A percentile compares a stretch with the other conserved stretches of the same genome.
phyloP scores from a whole-genome alignment of 23 red algal species.

The Gracilaria vermiculophylla region DNA sequence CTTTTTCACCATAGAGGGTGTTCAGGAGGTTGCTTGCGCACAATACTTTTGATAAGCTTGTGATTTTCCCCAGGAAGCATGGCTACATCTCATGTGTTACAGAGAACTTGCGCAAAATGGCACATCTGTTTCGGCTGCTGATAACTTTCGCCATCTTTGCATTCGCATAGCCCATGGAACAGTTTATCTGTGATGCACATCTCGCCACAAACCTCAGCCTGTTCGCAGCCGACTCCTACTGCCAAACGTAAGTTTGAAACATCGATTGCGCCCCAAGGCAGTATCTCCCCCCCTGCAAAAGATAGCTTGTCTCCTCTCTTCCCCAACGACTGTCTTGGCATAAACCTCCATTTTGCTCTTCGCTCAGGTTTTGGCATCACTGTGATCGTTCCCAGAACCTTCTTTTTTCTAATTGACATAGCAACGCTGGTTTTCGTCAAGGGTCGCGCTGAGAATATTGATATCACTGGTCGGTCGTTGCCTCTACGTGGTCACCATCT shows the following conservation, averaged over 20 bases:
- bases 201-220: neutral
- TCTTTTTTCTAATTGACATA: neutral
- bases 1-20: too few relatives aligned
- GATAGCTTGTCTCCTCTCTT: neutral
- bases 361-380: slow-evolving; percentile 12
- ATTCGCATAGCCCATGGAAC: neutral
- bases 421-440: neutral
- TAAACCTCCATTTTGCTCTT: too few relatives aligned
- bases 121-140: too few relatives aligned
- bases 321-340: neutral
- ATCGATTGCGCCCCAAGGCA: neutral
- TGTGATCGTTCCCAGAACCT: neutral
- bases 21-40: too few relatives aligned
- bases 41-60: too few relatives aligned
- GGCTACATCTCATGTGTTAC: too few relatives aligned
- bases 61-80: too few relatives aligned
- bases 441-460: slow-evolving; percentile 9
- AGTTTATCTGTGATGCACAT: neutral
- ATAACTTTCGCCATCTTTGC: too few relatives aligned
- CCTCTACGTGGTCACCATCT: neutral
- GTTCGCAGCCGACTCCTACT: neutral
- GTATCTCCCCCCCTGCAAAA: neutral
- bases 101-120: too few relatives aligned
- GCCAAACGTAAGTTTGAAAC: neutral
- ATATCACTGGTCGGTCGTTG: neutral